Evolutionary conservation across 352 stramenopile genomes (phyloP).

Genomic region (Aphanomyces stellatus): DNA sequence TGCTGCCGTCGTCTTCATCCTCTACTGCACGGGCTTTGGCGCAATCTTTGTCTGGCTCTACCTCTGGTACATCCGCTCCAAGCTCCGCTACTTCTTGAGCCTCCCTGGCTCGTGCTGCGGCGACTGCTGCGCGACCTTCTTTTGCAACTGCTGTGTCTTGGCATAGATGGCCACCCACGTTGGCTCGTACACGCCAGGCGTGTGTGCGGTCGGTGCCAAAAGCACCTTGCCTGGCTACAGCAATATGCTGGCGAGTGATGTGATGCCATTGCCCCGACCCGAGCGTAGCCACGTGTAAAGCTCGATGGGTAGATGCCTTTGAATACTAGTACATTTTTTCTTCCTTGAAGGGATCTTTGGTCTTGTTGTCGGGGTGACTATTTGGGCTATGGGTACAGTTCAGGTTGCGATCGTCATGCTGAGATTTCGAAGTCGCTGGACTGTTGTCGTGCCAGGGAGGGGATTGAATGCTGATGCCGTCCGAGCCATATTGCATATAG

Average conservation of each 20-base stretch:
- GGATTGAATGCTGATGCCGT: no score
- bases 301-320: no score
- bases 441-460: no score
- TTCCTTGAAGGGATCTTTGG: no score
- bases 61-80: conserved; percentile 13
- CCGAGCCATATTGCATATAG: no score
- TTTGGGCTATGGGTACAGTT: no score
- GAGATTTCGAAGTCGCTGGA: no score
- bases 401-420: no score
- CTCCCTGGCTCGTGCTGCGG: neutral
- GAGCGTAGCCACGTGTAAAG: no score
- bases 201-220: conserved; percentile 18
- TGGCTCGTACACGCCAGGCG: conserved; percentile 23
- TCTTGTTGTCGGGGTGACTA: no score
- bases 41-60: conserved; percentile 8
- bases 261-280: no score
- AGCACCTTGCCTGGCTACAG: conserved; percentile 20
- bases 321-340: no score
- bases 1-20: neutral
- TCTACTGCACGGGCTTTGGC: neutral
- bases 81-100: conserved; percentile 5
- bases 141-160: conserved; percentile 26
- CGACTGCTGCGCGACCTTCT: conserved; percentile 17
- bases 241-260: neutral
- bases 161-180: conserved; percentile 30